phyloP scores from a whole-genome alignment of 192 early-diverging fungal genomes.

The Mortierella claussenii region DNA sequence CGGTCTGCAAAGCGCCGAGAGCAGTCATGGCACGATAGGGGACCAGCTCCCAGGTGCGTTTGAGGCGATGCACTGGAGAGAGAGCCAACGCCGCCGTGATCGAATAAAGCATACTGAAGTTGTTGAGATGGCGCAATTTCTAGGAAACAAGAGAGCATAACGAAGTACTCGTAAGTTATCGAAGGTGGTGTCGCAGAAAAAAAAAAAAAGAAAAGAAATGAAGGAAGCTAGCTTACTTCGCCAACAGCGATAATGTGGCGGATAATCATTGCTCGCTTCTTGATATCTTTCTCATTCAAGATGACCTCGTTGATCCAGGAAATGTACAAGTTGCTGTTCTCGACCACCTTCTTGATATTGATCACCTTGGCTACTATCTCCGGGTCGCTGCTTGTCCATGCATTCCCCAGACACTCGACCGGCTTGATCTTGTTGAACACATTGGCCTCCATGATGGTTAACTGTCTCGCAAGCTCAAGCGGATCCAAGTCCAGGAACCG shows the following conservation, averaged over 20 bases:
- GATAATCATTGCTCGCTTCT: slow-evolving; percentile 77
- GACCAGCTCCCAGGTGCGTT: slow-evolving; percentile 89
- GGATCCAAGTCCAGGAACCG: slow-evolving; percentile 91
- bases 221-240: slow-evolving; percentile 46
- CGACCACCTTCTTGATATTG: slow-evolving; percentile 91
- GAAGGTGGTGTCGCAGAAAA: no score
- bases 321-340: slow-evolving; percentile 80
- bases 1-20: slow-evolving; percentile 69
- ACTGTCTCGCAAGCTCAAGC: slow-evolving; percentile 92
- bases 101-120: slow-evolving; percentile 95
- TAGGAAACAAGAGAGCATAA: background rate
- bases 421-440: slow-evolving; percentile 86
- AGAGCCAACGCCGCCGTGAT: slow-evolving; percentile 93
- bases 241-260: slow-evolving; percentile 90
- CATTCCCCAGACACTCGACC: slow-evolving; percentile 91
- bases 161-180: background rate
- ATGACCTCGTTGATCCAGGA: slow-evolving; percentile 90
- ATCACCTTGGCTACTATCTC: slow-evolving; percentile 72
- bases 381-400: slow-evolving; percentile 75
- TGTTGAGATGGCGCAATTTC: slow-evolving; percentile 76
- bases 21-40: slow-evolving; percentile 65
- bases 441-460: slow-evolving; percentile 91
- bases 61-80: slow-evolving; percentile 88
- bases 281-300: slow-evolving; percentile 81
- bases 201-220: background rate